These are phyloP conservation scores for Conticribra weissflogii DNA, from an alignment of 108 stramenopile genomes.

Conservation along the genomic window DNA sequence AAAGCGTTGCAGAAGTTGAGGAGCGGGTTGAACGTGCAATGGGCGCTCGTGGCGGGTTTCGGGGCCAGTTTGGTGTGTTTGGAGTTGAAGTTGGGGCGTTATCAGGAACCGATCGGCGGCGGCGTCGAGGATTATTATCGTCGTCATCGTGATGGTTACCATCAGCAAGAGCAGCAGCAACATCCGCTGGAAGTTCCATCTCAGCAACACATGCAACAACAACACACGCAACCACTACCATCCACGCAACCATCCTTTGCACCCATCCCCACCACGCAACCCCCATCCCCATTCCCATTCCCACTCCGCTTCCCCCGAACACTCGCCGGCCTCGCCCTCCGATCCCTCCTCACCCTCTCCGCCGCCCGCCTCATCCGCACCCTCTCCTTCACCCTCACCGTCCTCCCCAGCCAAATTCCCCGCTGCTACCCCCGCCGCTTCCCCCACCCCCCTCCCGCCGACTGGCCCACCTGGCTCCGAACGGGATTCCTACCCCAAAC, in stretches of 20 bases:
- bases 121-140: too few species aligned
- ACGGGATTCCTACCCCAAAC: slow-evolving; percentile 68
- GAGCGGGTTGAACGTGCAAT: slow-evolving; percentile 73
- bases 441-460: slow-evolving; percentile 62
- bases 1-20: slow-evolving; percentile 60
- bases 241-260: too few species aligned
- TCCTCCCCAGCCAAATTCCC: slow-evolving; percentile 70
- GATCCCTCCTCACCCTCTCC: slow-evolving; percentile 62
- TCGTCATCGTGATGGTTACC: neutral
- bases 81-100: slow-evolving; percentile 60
- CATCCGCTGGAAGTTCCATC: neutral
- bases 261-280: too few species aligned
- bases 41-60: slow-evolving; percentile 68
- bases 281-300: too few species aligned
- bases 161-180: slow-evolving; percentile 14
- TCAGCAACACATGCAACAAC: too few species aligned
- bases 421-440: slow-evolving; percentile 70
- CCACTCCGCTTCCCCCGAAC: too few species aligned
- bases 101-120: too few species aligned
- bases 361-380: slow-evolving; percentile 67
- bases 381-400: slow-evolving; percentile 74
- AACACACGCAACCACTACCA: too few species aligned
- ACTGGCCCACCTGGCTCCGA: slow-evolving; percentile 71
- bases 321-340: slow-evolving; percentile 57
- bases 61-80: slow-evolving; percentile 62